Base-by-base conservation (phyloP, 192 early-diverging fungal species). In the Geranomyces michiganensis region DNA sequence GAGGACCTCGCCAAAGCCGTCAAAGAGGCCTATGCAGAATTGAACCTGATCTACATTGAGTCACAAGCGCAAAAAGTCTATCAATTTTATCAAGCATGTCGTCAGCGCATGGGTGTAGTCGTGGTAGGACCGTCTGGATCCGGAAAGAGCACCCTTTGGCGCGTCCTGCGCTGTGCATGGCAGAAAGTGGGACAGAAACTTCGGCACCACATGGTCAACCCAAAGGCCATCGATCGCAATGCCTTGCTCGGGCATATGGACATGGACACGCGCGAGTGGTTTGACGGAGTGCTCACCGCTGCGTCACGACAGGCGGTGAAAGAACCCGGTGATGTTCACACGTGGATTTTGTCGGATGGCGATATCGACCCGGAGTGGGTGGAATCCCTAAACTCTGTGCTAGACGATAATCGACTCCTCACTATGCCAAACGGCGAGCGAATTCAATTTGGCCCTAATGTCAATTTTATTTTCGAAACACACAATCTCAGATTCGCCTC, bases 291-390 rank as follows among this genome's bases (percentile, higher is more conserved):
- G 51, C 46, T 87, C 32, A 87, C 86, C 0, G 62, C 60, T 36
- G 84, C 86, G 10, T 82, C 86, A 0, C 76, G 84, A 0, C 80
- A 87, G 65, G 86, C 86, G 1, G 84, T 87, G 0, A 81, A 81
- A 62, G 81, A 87, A 64, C 67, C 80, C 15, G 27, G 71, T 12
- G 73, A 87, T 62, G 73, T 63, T 0, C 78, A 82, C 64, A 81
- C 82, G 0, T 87, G 86, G 86, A 83, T 87, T 67, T 32, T 86
- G n/a, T 87, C 78, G 51, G 86, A 87, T 62, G 86, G 86, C 15
- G 86, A 87, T 67, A 73, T 87, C 56, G 86, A 87, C 58, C 86
- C 86, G 0, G 86, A 85, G 47, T 87, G 86, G 86, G 73, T 87
- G 24, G 86, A 87, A 70, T 85, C 82, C 5, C 66, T 87, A 15